Base-by-base conservation (phyloP, 768 basidiomycete species). In the Solioccasus polychromus region DNA sequence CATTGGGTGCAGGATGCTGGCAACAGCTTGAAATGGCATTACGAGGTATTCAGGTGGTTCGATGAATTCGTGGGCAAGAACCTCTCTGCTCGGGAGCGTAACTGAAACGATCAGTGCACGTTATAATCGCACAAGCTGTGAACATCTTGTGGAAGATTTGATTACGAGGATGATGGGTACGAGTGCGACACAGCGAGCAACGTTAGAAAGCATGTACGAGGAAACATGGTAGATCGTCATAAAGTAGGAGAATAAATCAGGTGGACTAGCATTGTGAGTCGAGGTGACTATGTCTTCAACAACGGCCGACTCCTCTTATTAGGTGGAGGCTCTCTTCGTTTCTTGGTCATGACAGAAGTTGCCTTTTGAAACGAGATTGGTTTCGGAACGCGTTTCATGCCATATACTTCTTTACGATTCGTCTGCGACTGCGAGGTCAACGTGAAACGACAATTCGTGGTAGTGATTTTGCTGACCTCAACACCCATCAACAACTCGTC, bases 31-130 rank as follows among this genome's bases (percentile, higher is more conserved):
- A 92, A 92, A 63, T 98, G 95, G 95, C 91, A 97, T 68, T 74
- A 87, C 53, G 95, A 99, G 63, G 86, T 98, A 11, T 85, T 99
- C 69, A 75, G 79, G 48, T 98, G 92, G 92, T 85, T 96, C 50
- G 80, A 85, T 45, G 66, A 80, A 58, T 88, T 76, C 55, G 72
- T 85, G 11, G 82, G 79, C 32, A 40, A 62, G 23, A 52, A 45
- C 5, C 45, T 44, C 11, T n/a, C 39, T 17, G 6, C 17, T 32
- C 39, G 15, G 24, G 29, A 44, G 12, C 55, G 39, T 26, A 54
- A 60, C 45, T 63, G 29, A 52, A 26, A 8, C 5, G 2, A 20
- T 9, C 6, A 19, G 24, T 14, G 19, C 30, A 31, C 31, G 22
- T 22, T 23, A 39, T 38, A 10, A 25, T 10, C 14, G 7, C 43